Base-by-base conservation (phyloP, 257 asterid genomes). In the Solanum appendiculatum region DNA sequence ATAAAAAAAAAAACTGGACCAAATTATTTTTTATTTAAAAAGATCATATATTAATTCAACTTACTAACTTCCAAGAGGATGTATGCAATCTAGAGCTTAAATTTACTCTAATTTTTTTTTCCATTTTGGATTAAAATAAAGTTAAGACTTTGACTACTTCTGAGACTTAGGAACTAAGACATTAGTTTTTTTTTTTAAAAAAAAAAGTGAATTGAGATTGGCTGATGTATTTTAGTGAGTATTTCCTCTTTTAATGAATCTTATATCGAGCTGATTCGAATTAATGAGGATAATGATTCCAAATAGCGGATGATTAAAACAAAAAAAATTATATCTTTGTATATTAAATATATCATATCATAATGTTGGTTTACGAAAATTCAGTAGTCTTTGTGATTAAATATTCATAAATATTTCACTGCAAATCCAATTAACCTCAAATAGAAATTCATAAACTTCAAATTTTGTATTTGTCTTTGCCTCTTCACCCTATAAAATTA, bases 141-240 rank as follows among this genome's bases (percentile, higher is more conserved):
- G 11, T 10, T 23, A 74, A 37, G 56, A 39, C 54, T 39, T 37
- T 74, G 56, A 39, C 23, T 39, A 37, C 12, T 39, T 39, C 31
- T 75, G 23, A 75, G 54, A 39, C 80, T 74, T 23, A 39, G 39
- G 11, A 39, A 74, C 56, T 39, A 74, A 39, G 54, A 6, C 23
- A 7, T 11, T 34, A 1, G 5, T 33, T 1, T 66, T 5, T 5
- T 16, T 16, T 51, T 15, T 0, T 0, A 0, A 15, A 66, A 29
- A 29, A 1, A 64, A 29, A 29, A 68, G 3, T 2, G 5, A 66
- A 66, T 1, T 25, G 4, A 68, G 23, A 14, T 14, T 29, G 12
- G 12, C 8, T 2, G 3, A 31, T 6, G 0, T 29, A 68, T 15
- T 29, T 68, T 68, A 29, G 20, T 4, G 5, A 29, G n/a, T 68